phyloP scores from a whole-genome alignment of 305 asterid species.

The Salvia sclarea region DNA sequence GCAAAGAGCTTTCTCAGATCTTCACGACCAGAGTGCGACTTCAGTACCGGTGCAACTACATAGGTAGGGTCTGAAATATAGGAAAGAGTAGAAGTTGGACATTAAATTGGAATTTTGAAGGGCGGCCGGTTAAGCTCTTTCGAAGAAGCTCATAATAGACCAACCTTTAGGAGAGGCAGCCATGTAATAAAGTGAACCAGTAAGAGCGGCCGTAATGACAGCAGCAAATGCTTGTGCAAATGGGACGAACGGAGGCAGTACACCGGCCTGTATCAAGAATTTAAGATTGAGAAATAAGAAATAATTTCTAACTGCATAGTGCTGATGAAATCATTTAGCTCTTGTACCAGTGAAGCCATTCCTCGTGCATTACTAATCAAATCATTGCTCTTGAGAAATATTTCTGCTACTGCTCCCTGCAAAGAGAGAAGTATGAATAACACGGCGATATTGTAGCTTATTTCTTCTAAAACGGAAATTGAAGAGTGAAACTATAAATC shows the following conservation, averaged over 20 bases:
- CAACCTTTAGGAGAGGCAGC: constrained; percentile 92
- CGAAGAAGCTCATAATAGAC: constrained; percentile 11
- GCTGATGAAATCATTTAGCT: constrained; percentile 7
- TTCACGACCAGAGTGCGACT: constrained; percentile 70
- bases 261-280: constrained; percentile 61
- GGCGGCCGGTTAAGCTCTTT: neutral
- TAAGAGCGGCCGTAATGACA: constrained; percentile 86
- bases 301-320: neutral
- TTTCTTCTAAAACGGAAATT: no score
- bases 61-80: constrained; percentile 72
- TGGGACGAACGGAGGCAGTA: constrained; percentile 94
- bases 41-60: constrained; percentile 78
- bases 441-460: no score
- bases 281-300: neutral
- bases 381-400: constrained; percentile 68
- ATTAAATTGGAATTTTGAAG: constrained; percentile 11
- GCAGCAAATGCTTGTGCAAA: constrained; percentile 98
- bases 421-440: neutral
- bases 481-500: neutral
- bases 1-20: constrained; percentile 86
- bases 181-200: constrained; percentile 84
- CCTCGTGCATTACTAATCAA: constrained; percentile 76
- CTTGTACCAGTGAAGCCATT: constrained; percentile 76
- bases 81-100: neutral
- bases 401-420: constrained; percentile 88